Base-by-base conservation (phyloP, 352 stramenopile species). In the Phytophthora pisi region DNA sequence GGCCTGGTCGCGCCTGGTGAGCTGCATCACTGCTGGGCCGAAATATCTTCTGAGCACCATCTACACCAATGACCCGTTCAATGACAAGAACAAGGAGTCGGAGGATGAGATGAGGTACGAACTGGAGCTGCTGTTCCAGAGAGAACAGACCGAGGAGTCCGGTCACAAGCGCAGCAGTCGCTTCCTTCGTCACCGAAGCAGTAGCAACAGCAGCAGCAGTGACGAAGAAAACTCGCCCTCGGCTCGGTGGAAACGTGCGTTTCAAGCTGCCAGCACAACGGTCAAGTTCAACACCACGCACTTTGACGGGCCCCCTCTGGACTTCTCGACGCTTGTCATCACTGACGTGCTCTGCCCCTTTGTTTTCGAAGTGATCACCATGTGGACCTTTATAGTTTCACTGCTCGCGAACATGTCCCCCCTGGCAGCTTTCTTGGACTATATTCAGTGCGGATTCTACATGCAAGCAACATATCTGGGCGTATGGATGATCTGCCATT, bases 401-500 rank as follows among this genome's bases (percentile, higher is more conserved):
- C 61, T 95, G 20, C n/a, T 95, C 11, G 57, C 72, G 49, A 84
- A 82, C 43, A 72, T 91, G 49, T 95, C 86, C 34, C 81, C 84
- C 0, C 61, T 90, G 13, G 67, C 77, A 47, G 88, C 88, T 9
- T 96, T 96, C 71, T 60, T 94, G n/a, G 79, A 86, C 56, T 96
- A 96, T 57, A 88, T 95, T 47, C 84, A 89, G 20, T 74, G 81
- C 31, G 88, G 88, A 18, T 95, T 95, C 62, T 96, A 93, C 72
- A 84, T 78, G 64, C 70, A 91, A 46, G 75, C 69, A 7, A 76
- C 78, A 10, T 95, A 95, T 72, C 70, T 96, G 45, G 69, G 72
- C 6, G 43, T 93, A 9, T 96, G 88, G 88, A 89, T 93, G 72
- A 70, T 89, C 13, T 93, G 85, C 64, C 88, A 96, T 71, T 96